These are phyloP conservation scores for Abortiporus biennis DNA, from an alignment of 1,284 basidiomycete genomes.

Conservation along the genomic window DNA sequence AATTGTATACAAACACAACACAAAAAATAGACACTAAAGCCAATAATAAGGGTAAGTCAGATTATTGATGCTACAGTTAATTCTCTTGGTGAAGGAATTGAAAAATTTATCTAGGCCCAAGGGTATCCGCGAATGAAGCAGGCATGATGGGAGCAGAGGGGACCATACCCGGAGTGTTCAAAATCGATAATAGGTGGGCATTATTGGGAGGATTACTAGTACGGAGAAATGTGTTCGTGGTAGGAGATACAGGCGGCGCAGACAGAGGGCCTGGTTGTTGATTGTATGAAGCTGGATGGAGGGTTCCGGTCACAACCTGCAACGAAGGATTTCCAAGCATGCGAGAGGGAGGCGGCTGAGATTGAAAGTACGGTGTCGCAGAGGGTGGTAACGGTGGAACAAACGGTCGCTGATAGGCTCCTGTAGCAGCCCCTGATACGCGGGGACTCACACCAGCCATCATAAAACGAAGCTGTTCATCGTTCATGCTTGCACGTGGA, in stretches of 20 bases:
- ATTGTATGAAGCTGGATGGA: not conserved
- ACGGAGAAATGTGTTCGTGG: conserved; percentile 11
- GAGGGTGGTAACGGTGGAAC: too few relatives aligned
- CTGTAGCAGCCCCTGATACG: too few relatives aligned
- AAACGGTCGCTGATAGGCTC: too few relatives aligned
- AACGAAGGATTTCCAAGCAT: too few relatives aligned
- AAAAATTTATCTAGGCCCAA: conserved; percentile 21
- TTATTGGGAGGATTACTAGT: conserved; percentile 18
- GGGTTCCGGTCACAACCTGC: too few relatives aligned
- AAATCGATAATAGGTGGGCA: conserved; percentile 28
- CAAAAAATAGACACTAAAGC: conserved; percentile 8
- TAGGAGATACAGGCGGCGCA: conserved; percentile 15
- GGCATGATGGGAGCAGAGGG: conserved; percentile 13
- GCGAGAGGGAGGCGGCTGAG: too few relatives aligned
- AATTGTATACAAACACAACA: conserved; percentile 4
- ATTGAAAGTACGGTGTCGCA: not conserved
- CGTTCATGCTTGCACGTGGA: conserved; percentile 42
- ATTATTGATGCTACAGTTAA: conserved; percentile 18
- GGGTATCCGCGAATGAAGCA: conserved; percentile 14
- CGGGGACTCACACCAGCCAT: too few relatives aligned
- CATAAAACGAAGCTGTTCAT: conserved; percentile 43
- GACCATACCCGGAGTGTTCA: conserved; percentile 23
- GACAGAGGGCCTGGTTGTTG: conserved; percentile 12
- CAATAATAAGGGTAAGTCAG: conserved; percentile 7
- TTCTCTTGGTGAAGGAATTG: conserved; percentile 7